Conservation (phyloP, 352 stramenopile species). For the Phytophthora citrophthora region DNA sequence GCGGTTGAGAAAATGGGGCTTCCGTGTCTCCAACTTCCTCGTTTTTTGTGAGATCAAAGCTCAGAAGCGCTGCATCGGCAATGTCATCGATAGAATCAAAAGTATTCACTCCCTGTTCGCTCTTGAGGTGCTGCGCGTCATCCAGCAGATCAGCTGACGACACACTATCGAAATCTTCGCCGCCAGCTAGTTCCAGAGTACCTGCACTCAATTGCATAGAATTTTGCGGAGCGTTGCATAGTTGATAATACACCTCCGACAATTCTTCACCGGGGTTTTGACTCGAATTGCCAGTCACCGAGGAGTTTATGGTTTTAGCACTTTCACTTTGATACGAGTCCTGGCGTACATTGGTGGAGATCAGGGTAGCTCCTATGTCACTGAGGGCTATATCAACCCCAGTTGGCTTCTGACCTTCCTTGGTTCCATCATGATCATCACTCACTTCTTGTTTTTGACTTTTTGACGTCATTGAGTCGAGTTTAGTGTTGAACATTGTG, state of each 20-base stretch:
- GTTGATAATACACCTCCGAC: slow-evolving; percentile 27
- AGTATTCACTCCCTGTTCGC: background rate
- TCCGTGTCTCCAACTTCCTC: background rate
- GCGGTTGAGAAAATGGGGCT: background rate
- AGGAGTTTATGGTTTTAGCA: background rate
- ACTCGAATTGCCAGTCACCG: background rate
- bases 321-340: slow-evolving; percentile 1
- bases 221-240: slow-evolving; percentile 17
- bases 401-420: background rate
- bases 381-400: background rate
- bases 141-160: slow-evolving; percentile 46
- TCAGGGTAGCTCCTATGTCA: background rate
- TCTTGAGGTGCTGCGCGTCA: slow-evolving; percentile 20
- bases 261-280: slow-evolving; percentile 19
- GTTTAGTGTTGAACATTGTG: too few species aligned
- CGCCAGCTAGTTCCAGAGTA: slow-evolving; percentile 25
- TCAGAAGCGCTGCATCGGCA: slow-evolving; percentile 3
- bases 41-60: slow-evolving; percentile 1
- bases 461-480: background rate
- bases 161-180: slow-evolving; percentile 35
- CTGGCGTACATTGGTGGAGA: background rate
- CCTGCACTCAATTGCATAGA: slow-evolving; percentile 9
- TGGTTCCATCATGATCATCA: background rate
- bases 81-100: slow-evolving; percentile 7
- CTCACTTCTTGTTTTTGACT: slow-evolving; percentile 1